Conservation (phyloP, 805 yeast species). For the Zygosaccharomyces pseudorouxii region DNA sequence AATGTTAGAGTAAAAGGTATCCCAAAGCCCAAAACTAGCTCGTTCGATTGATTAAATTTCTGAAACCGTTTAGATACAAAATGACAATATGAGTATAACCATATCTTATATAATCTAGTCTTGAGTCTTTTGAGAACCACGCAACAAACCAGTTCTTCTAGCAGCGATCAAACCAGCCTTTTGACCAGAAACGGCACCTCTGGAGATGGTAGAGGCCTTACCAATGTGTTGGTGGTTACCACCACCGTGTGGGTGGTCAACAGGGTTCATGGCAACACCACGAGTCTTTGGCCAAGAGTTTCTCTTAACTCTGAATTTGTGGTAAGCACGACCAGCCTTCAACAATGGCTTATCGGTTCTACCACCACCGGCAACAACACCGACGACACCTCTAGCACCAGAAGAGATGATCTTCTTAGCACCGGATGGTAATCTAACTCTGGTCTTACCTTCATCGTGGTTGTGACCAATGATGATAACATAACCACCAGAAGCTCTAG, state of each 20-base stretch:
- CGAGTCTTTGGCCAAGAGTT: slow-evolving; percentile 99
- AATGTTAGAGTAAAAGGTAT: background rate
- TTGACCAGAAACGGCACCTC: slow-evolving; percentile 99
- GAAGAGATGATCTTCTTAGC: slow-evolving; percentile 95
- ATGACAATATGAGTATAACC: slow-evolving; percentile 28
- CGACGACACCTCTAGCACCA: slow-evolving; percentile 98
- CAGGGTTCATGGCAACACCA: slow-evolving; percentile 99
- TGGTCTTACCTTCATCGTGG: slow-evolving; percentile 98
- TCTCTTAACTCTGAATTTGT: slow-evolving; percentile 98
- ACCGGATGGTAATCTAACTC: slow-evolving; percentile 99
- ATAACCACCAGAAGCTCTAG: slow-evolving; percentile 99
- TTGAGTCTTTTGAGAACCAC: slow-evolving; percentile 97
- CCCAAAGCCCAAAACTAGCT: slow-evolving; percentile 3
- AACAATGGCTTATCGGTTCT: slow-evolving; percentile 99
- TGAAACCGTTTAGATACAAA: slow-evolving; percentile 21
- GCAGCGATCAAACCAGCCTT: slow-evolving; percentile 99
- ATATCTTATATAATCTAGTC: slow-evolving; percentile 45
- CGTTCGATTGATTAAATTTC: slow-evolving; percentile 14
- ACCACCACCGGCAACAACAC: slow-evolving; percentile 99
- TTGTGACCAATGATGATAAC: slow-evolving; percentile 98
- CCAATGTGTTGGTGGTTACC: slow-evolving; percentile 99
- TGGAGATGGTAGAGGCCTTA: slow-evolving; percentile 98
- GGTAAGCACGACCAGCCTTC: slow-evolving; percentile 99
- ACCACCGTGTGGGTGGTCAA: slow-evolving; percentile 99
- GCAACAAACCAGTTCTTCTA: slow-evolving; percentile 99